Evolutionary conservation across 2,329 filamentous ascomycete genomes (phyloP), one percentile per base, ranked within the genome.

Genomic region (Fusarium chlamydosporum): DNA sequence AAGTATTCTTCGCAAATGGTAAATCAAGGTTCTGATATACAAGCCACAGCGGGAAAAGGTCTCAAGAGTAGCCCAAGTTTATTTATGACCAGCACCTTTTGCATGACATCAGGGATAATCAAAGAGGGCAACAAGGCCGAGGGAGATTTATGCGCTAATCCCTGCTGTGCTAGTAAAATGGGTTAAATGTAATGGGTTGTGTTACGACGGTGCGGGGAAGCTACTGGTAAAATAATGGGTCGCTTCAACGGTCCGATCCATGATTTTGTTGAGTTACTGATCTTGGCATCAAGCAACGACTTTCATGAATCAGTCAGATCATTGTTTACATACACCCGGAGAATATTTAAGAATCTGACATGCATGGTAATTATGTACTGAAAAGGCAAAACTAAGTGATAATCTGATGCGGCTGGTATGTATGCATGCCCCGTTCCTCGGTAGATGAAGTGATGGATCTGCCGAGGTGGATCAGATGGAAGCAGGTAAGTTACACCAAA

Each of bases 41-140:
- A 29, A 33, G 43, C 13, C 7, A n/a, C 3, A 4, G 12, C 10
- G 3, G 18, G 6, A 4, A 37, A 15, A 37, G 11, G 16, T 12
- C 3, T 3, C 3, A n/a, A n/a, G 11, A 40, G 26, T 15, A 40
- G n/a, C n/a, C n/a, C n/a, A n/a, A n/a, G n/a, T n/a, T n/a, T 45
- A 33, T 40, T 13, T 27, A 37, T 53, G 56, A 60, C 43, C 37
- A 38, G 13, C 9, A 18, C 35, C 37, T 61, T 60, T 37, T 37
- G 38, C 23, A 61, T 61, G 56, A 61, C 56, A 53, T 61, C 38
- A 34, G 43, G 4, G 31, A 43, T 20, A 12, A 20, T 6, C 31
- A n/a, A 33, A 48, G 16, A 26, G 23, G 38, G 56, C n/a, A 53
- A 27, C 13, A 33, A 16, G 38, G 18, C 43, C 56, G 58, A 16